Base-by-base conservation (phyloP, 192 early-diverging fungal species). In the Geranomyces variabilis region DNA sequence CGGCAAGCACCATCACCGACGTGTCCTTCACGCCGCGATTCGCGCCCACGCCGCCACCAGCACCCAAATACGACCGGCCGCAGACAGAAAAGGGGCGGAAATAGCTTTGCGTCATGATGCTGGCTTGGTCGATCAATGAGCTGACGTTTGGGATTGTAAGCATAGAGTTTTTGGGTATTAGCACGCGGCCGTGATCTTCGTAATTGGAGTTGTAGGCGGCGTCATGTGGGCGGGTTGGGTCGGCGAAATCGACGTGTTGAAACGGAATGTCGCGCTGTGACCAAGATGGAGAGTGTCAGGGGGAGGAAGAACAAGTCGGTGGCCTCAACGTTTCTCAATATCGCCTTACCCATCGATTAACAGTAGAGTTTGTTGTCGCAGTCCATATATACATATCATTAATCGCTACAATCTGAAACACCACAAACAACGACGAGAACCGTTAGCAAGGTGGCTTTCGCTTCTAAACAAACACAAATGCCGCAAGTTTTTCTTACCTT, bases 321-420 rank as follows among this genome's bases (percentile, higher is more conserved):
- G 46, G 19, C 19, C 46, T 47, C 46, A 19, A 47, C 46, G 46
- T 10, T 47, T 47, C 12, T 47, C 46, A 47, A 47, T 47, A 19
- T 47, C n/a, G n/a, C n/a, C n/a, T n/a, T n/a, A n/a, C n/a, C n/a
- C 94, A 98, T 76, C 94, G 89, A 49, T 94, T 92, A 61, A 99
- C 83, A 45, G 78, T 87, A 4, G 94, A 91, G 15, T 85, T 86
- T 49, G 86, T 87, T 8, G 96, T 97, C 0, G 95, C 95, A 0
- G 95, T 95, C 94, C 94, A 97, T 14, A 97, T 82, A 69, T 89
- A 94, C 61, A 86, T 80, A 76, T 96, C 91, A 36, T 96, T 89
- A 19, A 92, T 82, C 0, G 93, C 93, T 21, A 92, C 92, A 69
- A 94, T 69, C 88, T 91, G 71, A 41, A 63, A 21, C 53, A 31